Evolutionary conservation across 305 asterid species (phyloP), one percentile per base, ranked within the genome.

Genomic region (Fraxinus xanthoxyloides): DNA sequence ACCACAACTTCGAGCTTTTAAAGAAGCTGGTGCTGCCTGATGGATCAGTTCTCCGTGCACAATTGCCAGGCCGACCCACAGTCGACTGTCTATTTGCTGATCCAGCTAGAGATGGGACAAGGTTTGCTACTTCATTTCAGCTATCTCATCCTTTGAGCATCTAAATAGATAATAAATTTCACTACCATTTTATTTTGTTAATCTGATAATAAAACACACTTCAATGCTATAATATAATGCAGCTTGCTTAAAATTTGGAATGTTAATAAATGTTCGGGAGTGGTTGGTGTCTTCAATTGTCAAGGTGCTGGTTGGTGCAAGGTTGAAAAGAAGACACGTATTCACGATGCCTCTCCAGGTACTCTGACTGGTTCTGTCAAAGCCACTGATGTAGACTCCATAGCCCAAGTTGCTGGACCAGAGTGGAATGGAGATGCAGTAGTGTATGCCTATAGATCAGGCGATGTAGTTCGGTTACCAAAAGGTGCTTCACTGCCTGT

Each of bases 301-400:
- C 92, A 89, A 83, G 92, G 92, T 81, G 92, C 92, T 26, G 92
- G 90, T 40, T 89, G 91, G 92, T 89, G 92, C 88, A 88, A 83
- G 70, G 82, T 83, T 24, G 76, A 43, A 34, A 89, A 87, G 89
- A 87, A 82, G 82, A 87, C 91, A 15, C 89, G 88, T 6, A 87
- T 89, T 63, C 92, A 89, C 19, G 87, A 89, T 67, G 75, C 85
- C 51, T 87, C 90, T 79, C 92, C 90, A 32, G 87, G 89, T 75
- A 87, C 85, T 67, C 88, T 89, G 23, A 85, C 88, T 15, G 79
- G 79, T 81, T 87, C 84, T 43, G 90, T 89, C 34, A 85, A 84
- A 78, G 80, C 88, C 15, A 80, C 79, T 36, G 90, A 89, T 61
- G 89, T 89, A 28, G 90, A 87, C 19, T 2, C 77, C 81, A 79